Base-by-base conservation (phyloP, 768 basidiomycete species). In the Boletellus ananiceps region DNA sequence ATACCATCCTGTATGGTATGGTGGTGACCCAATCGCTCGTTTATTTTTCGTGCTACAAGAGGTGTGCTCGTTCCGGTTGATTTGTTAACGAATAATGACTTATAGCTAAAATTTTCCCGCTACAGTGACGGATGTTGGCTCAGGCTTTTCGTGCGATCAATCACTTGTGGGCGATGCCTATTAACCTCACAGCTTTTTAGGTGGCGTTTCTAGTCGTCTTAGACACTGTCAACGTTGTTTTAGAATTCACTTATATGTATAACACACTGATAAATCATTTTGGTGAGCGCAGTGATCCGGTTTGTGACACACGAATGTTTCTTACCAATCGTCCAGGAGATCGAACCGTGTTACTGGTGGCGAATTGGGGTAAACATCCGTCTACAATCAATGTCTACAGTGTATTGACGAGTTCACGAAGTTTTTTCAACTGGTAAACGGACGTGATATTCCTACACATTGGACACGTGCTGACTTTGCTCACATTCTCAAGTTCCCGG, bases 21-120 rank as follows among this genome's bases (percentile, higher is more conserved):
- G 59, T 71, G 54, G 45, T 69, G 29, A 62, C 59, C 34, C 73
- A 73, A 56, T 60, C 62, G 0, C 68, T 65, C 54, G 37, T 70
- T 40, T 64, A 66, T 38, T 63, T 59, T 37, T 62, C 63, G 5
- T 61, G 51, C 33, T 64, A 63, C 33, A 65, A 63, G 46, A 57
- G 54, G 62, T 62, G 39, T 9, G 61, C 11, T 34, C 11, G 25
- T 31, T 49, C 37, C 5, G 16, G 12, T 14, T 44, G 18, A 15
- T 19, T 39, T 14, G 25, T 25, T 6, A 32, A n/a, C 13, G 11
- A 29, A 11, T 32, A 16, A 14, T 9, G 27, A 4, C 12, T 19
- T 40, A 3, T 21, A 7, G 51, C 11, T 13, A 23, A 14, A 9
- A 7, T n/a, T 42, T 50, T 23, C 5, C 14, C 15, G 23, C 23